Percentiles rank a stretch among this genome's conserved stretches.
These are phyloP conservation scores for Lactarius hengduanensis DNA, from an alignment of 768 basidiomycete genomes.

Conservation along the genomic window DNA sequence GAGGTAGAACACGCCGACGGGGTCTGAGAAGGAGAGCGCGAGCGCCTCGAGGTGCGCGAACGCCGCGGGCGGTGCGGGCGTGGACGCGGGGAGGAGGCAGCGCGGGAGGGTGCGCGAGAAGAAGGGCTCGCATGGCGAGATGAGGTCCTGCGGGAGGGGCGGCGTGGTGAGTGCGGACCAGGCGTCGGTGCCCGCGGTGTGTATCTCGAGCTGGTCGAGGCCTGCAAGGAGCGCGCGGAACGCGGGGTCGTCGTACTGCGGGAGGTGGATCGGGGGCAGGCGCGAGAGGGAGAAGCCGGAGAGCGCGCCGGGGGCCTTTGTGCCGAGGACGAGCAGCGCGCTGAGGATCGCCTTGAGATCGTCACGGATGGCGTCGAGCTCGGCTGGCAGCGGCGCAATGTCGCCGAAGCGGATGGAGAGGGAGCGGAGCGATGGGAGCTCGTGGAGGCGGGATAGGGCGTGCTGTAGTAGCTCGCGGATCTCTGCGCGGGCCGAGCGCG, in stretches of 20 bases:
- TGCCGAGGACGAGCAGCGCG: constrained; percentile 6
- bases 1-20: constrained; percentile 11
- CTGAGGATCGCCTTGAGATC: constrained; percentile 16
- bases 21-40: constrained; percentile 19
- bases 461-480: constrained; percentile 4
- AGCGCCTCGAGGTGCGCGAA: constrained; percentile 16
- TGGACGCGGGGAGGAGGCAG: background rate
- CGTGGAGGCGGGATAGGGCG: constrained; percentile 13
- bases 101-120: constrained; percentile 10
- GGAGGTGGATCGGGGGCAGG: constrained; percentile 14
- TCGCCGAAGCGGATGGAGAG: constrained; percentile 22
- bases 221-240: background rate
- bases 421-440: constrained; percentile 16
- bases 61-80: background rate
- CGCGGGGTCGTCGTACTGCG: constrained; percentile 12
- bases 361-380: constrained; percentile 8
- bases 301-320: constrained; percentile 4
- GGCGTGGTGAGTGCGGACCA: constrained; percentile 3
- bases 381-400: background rate
- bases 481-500: background rate
- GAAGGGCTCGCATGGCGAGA: constrained; percentile 22
- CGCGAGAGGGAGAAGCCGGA: constrained; percentile 15
- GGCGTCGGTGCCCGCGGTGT: background rate
- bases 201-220: constrained; percentile 14
- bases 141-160: background rate